phyloP scores from a whole-genome alignment of 2,329 filamentous ascomycete genomes.

The Ceratocystis albifundus region DNA sequence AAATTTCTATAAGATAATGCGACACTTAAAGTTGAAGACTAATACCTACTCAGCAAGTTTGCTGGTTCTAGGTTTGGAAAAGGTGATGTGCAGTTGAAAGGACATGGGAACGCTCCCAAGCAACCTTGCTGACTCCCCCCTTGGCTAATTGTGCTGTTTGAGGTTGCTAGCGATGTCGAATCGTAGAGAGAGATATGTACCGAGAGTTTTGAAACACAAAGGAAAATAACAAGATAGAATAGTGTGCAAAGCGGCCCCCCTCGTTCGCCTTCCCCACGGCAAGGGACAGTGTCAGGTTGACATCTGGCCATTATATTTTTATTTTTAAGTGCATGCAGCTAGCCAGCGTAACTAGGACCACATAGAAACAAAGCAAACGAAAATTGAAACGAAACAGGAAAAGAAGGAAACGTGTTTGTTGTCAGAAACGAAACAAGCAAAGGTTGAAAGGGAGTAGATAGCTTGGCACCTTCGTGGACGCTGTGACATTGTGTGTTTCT shows the following conservation, averaged over 20 bases:
- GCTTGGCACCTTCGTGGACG: background rate
- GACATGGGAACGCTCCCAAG: background rate
- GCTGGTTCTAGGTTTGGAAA: background rate
- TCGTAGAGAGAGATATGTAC: background rate
- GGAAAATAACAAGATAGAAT: too few species aligned
- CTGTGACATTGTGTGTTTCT: background rate
- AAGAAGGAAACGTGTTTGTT: background rate
- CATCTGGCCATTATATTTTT: background rate
- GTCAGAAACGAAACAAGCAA: background rate
- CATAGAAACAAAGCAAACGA: slow-evolving; percentile 1
- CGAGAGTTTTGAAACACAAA: background rate
- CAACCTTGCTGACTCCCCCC: background rate
- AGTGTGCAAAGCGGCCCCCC: background rate
- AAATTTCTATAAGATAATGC: too few species aligned
- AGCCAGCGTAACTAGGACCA: background rate
- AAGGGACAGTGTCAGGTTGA: slow-evolving; percentile 6
- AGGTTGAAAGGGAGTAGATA: background rate
- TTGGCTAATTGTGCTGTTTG: background rate
- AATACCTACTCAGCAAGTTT: too few species aligned
- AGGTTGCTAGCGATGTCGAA: background rate
- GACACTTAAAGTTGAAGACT: too few species aligned
- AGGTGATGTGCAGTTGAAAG: background rate
- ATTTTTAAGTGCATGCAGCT: slow-evolving; percentile 7
- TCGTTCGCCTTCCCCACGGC: background rate
- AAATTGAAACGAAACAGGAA: slow-evolving; percentile 16